A percentile compares a stretch with the other conserved stretches of the same genome.
These are phyloP conservation scores for Hyphodiscus sp. DNA, from an alignment of 2,329 filamentous ascomycete genomes.

Conservation along the genomic window DNA sequence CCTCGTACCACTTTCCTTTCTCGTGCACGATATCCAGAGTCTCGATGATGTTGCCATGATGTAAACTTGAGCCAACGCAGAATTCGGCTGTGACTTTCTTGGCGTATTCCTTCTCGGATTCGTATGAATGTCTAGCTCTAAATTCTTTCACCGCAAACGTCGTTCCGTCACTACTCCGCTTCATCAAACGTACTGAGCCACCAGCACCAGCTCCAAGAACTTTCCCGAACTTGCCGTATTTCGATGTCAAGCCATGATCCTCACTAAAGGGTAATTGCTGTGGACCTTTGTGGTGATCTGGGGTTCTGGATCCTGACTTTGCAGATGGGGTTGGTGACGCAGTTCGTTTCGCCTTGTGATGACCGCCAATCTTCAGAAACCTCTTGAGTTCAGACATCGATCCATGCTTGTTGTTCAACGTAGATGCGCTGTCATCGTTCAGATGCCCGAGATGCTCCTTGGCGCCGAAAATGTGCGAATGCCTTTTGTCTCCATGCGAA, in stretches of 20 bases:
- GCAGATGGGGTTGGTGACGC: slow-evolving; percentile 53
- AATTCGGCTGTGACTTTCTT: slow-evolving; percentile 99
- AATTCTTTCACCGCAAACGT: slow-evolving; percentile 99
- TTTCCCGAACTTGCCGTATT: slow-evolving; percentile 93
- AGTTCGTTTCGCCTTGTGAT: slow-evolving; percentile 60
- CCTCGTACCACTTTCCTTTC: slow-evolving; percentile 91
- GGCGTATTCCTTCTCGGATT: slow-evolving; percentile 90
- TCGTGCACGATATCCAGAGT: slow-evolving; percentile 95
- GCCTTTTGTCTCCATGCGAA: slow-evolving; percentile 46
- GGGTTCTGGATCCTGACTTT: slow-evolving; percentile 43
- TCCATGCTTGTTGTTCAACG: slow-evolving; percentile 52
- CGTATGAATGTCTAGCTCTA: slow-evolving; percentile 82
- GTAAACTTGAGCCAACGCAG: slow-evolving; percentile 92
- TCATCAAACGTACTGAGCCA: slow-evolving; percentile 90
- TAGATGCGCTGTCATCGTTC: slow-evolving; percentile 39
- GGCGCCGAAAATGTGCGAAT: slow-evolving; percentile 38
- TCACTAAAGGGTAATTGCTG: slow-evolving; percentile 83
- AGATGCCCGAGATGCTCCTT: slow-evolving; percentile 40
- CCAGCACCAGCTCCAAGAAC: slow-evolving; percentile 91
- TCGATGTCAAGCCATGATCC: slow-evolving; percentile 82
- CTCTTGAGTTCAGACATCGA: slow-evolving; percentile 94
- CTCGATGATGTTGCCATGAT: slow-evolving; percentile 97
- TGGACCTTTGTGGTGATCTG: slow-evolving; percentile 40
- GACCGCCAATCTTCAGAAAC: slow-evolving; percentile 81
- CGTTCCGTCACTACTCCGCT: slow-evolving; percentile 82